Conservation (phyloP, 306 rosid genomes). For the Vachellia pachyceras region DNA sequence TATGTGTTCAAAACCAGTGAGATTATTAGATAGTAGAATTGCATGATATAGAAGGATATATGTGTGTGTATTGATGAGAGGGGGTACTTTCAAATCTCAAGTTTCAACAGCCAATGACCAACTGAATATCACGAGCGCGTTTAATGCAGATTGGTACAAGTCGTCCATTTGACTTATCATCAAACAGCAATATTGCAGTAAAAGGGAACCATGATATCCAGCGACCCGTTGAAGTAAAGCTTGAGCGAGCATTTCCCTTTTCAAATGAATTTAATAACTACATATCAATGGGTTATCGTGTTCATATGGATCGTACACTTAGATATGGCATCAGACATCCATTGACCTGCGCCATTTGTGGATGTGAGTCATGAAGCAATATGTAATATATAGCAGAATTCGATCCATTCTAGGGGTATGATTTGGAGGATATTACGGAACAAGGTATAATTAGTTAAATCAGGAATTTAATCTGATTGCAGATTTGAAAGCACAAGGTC, state of each 20-base stretch:
- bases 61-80: background rate
- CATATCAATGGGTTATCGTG: background rate
- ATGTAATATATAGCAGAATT: background rate
- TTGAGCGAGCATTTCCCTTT: background rate
- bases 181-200: background rate
- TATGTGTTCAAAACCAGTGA: background rate
- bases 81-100: background rate
- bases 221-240: background rate
- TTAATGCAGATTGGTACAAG: background rate
- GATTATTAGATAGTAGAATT: background rate
- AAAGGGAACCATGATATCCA: background rate
- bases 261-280: background rate
- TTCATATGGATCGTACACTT: background rate
- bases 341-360: background rate
- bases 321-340: background rate
- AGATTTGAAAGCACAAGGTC: background rate
- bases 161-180: background rate
- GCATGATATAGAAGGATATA: background rate
- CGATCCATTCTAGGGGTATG: background rate
- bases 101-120: slow-evolving; percentile 36
- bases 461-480: background rate
- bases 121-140: slow-evolving; percentile 48
- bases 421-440: background rate
- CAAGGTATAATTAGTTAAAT: background rate
- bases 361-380: slow-evolving; percentile 16